These are phyloP conservation scores for Davidsoniella australis DNA, from an alignment of 2,329 filamentous ascomycete genomes.

Conservation along the genomic window DNA sequence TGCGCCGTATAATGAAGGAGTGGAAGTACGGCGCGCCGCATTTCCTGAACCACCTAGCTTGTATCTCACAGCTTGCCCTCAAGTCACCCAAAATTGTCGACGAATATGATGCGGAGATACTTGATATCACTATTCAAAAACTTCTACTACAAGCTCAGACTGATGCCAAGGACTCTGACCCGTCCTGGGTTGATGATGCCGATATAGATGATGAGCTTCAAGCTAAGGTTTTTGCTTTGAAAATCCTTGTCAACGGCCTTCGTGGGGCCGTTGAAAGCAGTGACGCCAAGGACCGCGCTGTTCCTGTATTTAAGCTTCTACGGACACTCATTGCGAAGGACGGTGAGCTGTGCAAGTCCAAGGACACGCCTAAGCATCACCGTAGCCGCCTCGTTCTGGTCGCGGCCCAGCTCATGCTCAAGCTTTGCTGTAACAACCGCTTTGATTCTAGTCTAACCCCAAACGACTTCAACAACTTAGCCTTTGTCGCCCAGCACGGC, in stretches of 20 bases:
- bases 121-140: constrained; percentile 59
- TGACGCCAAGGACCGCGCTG: constrained; percentile 39
- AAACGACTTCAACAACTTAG: constrained; percentile 62
- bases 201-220: constrained; percentile 63
- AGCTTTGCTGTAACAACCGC: constrained; percentile 60
- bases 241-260: constrained; percentile 71
- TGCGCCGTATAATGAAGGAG: constrained; percentile 57
- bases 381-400: constrained; percentile 65
- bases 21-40: constrained; percentile 56
- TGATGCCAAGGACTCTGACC: constrained; percentile 33
- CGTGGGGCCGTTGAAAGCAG: constrained; percentile 36
- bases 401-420: constrained; percentile 66
- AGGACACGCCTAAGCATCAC: constrained; percentile 61
- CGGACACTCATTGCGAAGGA: constrained; percentile 57
- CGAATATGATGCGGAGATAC: constrained; percentile 58
- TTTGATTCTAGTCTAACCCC: constrained; percentile 62
- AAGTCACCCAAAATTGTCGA: constrained; percentile 56
- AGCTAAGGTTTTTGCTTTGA: constrained; percentile 70
- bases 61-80: constrained; percentile 59
- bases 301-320: constrained; percentile 60
- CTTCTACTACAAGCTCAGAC: constrained; percentile 55
- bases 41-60: constrained; percentile 59
- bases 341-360: constrained; percentile 63
- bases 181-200: constrained; percentile 50
- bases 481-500: constrained; percentile 64